These are phyloP conservation scores for Thraustochytrium sp. DNA, from an alignment of 352 stramenopile species.

Conservation along the genomic window DNA sequence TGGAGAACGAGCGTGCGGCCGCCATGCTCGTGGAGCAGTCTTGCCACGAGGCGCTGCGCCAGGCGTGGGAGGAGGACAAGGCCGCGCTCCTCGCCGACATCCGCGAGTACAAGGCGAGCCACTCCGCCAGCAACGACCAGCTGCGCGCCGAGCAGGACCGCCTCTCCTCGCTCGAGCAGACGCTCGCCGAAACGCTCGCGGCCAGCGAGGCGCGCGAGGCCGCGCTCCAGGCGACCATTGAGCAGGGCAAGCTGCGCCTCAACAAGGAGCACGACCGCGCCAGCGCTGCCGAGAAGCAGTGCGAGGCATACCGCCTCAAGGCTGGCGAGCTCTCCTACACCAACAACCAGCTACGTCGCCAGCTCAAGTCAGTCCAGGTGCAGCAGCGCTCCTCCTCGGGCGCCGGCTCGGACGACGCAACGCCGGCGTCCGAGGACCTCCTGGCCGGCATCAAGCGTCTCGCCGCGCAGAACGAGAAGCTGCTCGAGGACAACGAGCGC, in stretches of 20 bases:
- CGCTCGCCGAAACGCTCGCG: not conserved
- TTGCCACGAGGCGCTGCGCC: not conserved
- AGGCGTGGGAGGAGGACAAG: not conserved
- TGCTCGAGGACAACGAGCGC: not conserved
- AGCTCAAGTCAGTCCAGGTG: slow-evolving; percentile 20
- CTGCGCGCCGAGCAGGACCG: not conserved
- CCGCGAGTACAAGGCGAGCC: not conserved
- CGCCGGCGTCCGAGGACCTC: not conserved
- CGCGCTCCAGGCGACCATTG: not conserved
- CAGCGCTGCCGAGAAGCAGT: not conserved
- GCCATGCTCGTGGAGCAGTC: not conserved
- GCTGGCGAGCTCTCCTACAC: not conserved
- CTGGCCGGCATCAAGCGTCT: not conserved
- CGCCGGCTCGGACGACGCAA: not conserved
- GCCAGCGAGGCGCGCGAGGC: not conserved
- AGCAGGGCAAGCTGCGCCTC: not conserved
- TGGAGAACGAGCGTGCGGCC: not conserved
- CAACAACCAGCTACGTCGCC: not conserved
- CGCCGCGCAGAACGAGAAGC: not conserved
- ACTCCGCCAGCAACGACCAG: not conserved
- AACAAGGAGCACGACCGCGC: not conserved
- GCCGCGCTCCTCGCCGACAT: not conserved
- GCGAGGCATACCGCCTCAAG: not conserved
- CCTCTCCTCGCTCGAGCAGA: not conserved
- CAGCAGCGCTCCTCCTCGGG: not conserved